Percentiles rank a stretch among this genome's conserved stretches.
These are phyloP conservation scores for Pyrenophora graminea DNA, from an alignment of 2,329 filamentous ascomycete genomes.

Conservation along the genomic window DNA sequence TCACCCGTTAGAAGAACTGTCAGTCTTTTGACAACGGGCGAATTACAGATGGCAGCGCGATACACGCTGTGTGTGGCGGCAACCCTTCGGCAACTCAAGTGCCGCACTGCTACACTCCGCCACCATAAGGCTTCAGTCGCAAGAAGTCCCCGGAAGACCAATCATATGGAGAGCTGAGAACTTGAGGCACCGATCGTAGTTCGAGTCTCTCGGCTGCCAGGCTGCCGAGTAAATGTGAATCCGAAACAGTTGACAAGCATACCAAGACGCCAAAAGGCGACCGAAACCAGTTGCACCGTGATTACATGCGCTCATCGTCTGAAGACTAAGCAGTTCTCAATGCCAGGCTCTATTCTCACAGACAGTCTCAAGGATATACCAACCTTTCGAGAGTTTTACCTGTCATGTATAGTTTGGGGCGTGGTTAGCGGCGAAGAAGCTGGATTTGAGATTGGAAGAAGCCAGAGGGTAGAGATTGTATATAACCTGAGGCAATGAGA, in stretches of 20 bases:
- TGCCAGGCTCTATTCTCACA: slow-evolving; percentile 13
- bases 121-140: too few relatives aligned
- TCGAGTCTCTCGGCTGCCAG: slow-evolving; percentile 21
- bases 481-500: slow-evolving; percentile 21
- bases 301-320: slow-evolving; percentile 25
- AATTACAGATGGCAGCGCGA: too few relatives aligned
- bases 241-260: slow-evolving; percentile 28
- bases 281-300: slow-evolving; percentile 4
- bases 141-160: too few relatives aligned
- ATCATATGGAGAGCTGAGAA: too few relatives aligned
- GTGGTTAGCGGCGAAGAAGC: slow-evolving; percentile 12
- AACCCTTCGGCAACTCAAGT: too few relatives aligned
- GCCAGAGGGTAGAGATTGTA: slow-evolving; percentile 10
- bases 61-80: too few relatives aligned
- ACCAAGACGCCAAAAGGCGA: slow-evolving; percentile 9
- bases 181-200: background rate
- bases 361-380: slow-evolving; percentile 3
- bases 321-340: slow-evolving; percentile 8
- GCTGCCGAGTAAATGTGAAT: slow-evolving; percentile 32
- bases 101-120: too few relatives aligned
- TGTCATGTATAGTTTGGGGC: slow-evolving; percentile 19
- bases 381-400: slow-evolving; percentile 10
- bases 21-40: too few relatives aligned
- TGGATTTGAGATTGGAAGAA: slow-evolving; percentile 17
- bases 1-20: too few relatives aligned